Evolutionary conservation across 192 early-diverging fungal species (phyloP), one percentile per base, ranked within the genome.

Genomic region (Rhizoclosmatium sp.): DNA sequence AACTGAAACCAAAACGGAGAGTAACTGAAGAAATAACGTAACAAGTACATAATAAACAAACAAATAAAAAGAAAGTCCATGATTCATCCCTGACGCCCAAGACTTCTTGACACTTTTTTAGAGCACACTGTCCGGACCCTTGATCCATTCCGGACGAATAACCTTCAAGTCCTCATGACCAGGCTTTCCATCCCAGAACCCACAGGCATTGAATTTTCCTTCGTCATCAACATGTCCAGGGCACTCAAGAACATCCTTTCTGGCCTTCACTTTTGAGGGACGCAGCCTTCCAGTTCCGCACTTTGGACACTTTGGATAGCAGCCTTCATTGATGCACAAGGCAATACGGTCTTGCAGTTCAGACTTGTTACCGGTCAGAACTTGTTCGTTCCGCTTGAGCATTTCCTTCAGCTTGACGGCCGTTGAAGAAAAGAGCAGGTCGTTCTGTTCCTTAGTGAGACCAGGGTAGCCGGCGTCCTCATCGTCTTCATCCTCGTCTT

Each of bases 251-350:
- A 10, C 14, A 10, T 21, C 66, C 4, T 48, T 48, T 68, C 66
- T 44, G 19, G 19, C 45, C 66, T 68, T 68, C 5, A 47, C 10
- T 14, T 44, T 68, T 16, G 66, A 68, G 10, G 40, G 14, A n/a
- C 66, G 66, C 4, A 68, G 47, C 10, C 66, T 40, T 10, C 66
- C 66, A 19, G 66, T 68, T 4, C 4, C 45, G 66, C 66, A 68
- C 45, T 68, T 68, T 68, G 66, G 66, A 48, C 66, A 68, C 21
- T 68, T 68, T 7, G 66, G 66, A 46, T 42, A 68, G 66, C 66
- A 68, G 42, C 66, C 66, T 5, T 44, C 19, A 4, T n/a, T 4
- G 66, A 68, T 68, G 23, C 66, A 68, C 40, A 9, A 19, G 9
- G 44, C 19, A 46, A 68, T 68, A 44, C 66, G 23, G 7, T 23